Evolutionary conservation across 768 basidiomycete species (phyloP).

Genomic region (Mycena belliarum): DNA sequence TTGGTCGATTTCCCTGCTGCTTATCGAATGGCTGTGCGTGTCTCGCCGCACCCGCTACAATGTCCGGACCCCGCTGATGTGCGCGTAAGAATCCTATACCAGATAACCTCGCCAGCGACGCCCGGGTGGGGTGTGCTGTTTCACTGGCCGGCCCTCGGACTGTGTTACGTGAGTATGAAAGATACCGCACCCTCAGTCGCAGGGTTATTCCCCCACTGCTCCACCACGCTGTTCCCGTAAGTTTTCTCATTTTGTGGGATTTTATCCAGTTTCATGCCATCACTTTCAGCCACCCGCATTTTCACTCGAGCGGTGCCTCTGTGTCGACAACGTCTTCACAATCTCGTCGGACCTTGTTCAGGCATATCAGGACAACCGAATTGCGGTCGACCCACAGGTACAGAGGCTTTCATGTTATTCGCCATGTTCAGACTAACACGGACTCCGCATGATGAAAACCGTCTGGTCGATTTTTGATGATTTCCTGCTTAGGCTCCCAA

Average conservation of each 20-base stretch:
- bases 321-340: slow-evolving; percentile 6
- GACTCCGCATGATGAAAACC: not conserved
- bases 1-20: not conserved
- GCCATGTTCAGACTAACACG: not conserved
- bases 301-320: slow-evolving; percentile 5
- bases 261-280: not conserved
- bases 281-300: not conserved
- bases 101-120: not conserved
- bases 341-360: not conserved
- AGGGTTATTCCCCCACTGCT: slow-evolving; percentile 10
- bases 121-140: slow-evolving; percentile 4
- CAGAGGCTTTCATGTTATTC: not conserved
- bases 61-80: too few relatives aligned
- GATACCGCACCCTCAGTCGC: too few relatives aligned
- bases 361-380: not conserved
- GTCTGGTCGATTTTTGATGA: slow-evolving; percentile 3
- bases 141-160: slow-evolving; percentile 9
- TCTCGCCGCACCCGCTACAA: not conserved
- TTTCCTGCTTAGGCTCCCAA: not conserved
- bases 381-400: slow-evolving; percentile 6
- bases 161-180: slow-evolving; percentile 3
- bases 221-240: not conserved
- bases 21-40: slow-evolving; percentile 4
- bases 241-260: not conserved
- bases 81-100: slow-evolving; percentile 16